These are phyloP conservation scores for Jamesozyma lodderae DNA, from an alignment of 805 yeast genomes.

Conservation along the genomic window DNA sequence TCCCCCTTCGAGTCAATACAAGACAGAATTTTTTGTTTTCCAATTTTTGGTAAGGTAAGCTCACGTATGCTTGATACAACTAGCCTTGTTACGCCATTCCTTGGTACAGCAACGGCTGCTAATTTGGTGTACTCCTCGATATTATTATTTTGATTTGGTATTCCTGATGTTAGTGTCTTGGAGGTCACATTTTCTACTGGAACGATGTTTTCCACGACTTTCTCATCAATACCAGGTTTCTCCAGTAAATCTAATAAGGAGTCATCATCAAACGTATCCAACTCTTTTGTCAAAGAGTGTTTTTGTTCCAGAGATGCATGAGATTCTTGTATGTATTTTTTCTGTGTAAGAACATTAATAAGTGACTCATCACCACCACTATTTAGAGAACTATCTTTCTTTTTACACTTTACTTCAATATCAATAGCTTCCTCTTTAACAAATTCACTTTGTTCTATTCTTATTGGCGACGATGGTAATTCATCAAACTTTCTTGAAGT, in stretches of 20 bases:
- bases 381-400: neutral
- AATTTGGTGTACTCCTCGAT: slow-evolving; percentile 7
- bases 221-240: neutral
- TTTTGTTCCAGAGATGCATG: too few relatives aligned
- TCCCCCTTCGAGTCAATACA: slow-evolving; percentile 36
- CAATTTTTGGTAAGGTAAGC: slow-evolving; percentile 15
- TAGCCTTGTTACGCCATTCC: slow-evolving; percentile 35
- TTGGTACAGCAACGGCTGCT: slow-evolving; percentile 38
- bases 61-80: slow-evolving; percentile 16
- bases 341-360: slow-evolving; percentile 22
- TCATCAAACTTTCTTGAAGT: slow-evolving; percentile 6
- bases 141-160: too few relatives aligned
- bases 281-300: too few relatives aligned
- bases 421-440: neutral
- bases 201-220: too few relatives aligned
- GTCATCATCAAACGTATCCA: too few relatives aligned
- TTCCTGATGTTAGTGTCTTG: neutral
- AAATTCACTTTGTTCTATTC: neutral
- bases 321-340: slow-evolving; percentile 7
- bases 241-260: slow-evolving; percentile 16
- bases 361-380: slow-evolving; percentile 24
- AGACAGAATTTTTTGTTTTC: slow-evolving; percentile 44
- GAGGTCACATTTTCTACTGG: too few relatives aligned
- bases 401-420: neutral
- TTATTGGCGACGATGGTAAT: slow-evolving; percentile 24